Percentiles rank a stretch among this genome's conserved stretches.
These are phyloP conservation scores for Penicillium roqueforti DNA, from an alignment of 495 filamentous ascomycete genomes.

Conservation along the genomic window DNA sequence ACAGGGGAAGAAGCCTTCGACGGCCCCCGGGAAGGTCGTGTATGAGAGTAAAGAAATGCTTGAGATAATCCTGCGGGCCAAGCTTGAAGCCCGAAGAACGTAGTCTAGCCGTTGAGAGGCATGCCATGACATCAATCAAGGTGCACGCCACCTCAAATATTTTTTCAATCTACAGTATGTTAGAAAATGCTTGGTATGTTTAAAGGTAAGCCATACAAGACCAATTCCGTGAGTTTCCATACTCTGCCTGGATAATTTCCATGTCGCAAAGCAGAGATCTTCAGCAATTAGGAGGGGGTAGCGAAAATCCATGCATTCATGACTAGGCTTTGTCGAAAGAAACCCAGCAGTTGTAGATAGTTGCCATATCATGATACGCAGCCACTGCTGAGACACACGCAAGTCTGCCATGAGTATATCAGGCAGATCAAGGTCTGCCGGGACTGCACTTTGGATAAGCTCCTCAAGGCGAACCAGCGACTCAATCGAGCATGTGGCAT, in stretches of 20 bases:
- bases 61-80: slow-evolving; percentile 70
- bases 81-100: slow-evolving; percentile 54
- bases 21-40: slow-evolving; percentile 66
- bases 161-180: slow-evolving; percentile 58
- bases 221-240: slow-evolving; percentile 67
- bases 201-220: slow-evolving; percentile 44
- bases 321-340: slow-evolving; percentile 49
- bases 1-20: slow-evolving; percentile 63
- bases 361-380: slow-evolving; percentile 73
- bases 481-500: slow-evolving; percentile 50
- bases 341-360: slow-evolving; percentile 50
- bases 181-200: not conserved
- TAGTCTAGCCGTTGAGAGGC: slow-evolving; percentile 48
- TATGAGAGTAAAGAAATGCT: slow-evolving; percentile 61
- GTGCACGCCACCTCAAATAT: slow-evolving; percentile 71
- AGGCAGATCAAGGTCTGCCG: slow-evolving; percentile 56
- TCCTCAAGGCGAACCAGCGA: slow-evolving; percentile 61
- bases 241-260: slow-evolving; percentile 57
- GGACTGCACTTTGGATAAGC: slow-evolving; percentile 61
- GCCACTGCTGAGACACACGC: slow-evolving; percentile 70
- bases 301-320: slow-evolving; percentile 61
- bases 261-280: slow-evolving; percentile 65
- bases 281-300: slow-evolving; percentile 66
- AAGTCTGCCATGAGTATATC: slow-evolving; percentile 62
- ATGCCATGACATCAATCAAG: slow-evolving; percentile 67